Evolutionary conservation across 2,329 filamentous ascomycete genomes (phyloP), one percentile per base, ranked within the genome.

Genomic region (Fusarium virguliforme): DNA sequence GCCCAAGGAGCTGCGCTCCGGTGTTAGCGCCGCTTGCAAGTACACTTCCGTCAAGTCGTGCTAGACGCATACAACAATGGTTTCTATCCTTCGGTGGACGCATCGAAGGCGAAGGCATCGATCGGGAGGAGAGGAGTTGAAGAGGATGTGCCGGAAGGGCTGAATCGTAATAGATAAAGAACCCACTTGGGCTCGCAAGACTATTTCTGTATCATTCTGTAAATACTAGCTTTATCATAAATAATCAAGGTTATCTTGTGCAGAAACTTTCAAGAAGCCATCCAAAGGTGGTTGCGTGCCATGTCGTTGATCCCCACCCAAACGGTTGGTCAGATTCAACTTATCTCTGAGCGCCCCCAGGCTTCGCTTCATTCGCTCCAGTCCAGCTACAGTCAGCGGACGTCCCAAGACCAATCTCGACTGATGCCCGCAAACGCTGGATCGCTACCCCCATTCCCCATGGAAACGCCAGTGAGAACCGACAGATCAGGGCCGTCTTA

Each of bases 1-100:
- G 70, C 73, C 73, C 53, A 74, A 75, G 73, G 41, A 72, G 73
- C 46, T 74, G 18, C 34, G 65, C 32, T 72, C 70, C n/a, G 73
- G 73, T 9, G 15, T 51, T 53, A 74, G 73, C 73, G 43, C 50
- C 4, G 24, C 63, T n/a, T 75, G 73, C 73, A 71, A 67, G 59
- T 75, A 74, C 71, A 58, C 68, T 32, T 58, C 73, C 18, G 55
- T 75, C 64, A 69, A 63, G 40, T 65, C 71, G 18, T 75, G 73
- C 73, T 75, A 75, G 18, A n/a, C 12, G 48, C 30, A 53, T 35
- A 18, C 12, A 26, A 53, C 48, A 24, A 35, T 24, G 12, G 28
- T 30, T 6, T 6, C 48, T 35, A 4, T 12, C 8, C 37, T 46
- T 32, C 10, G 30, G 22, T 53, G 48, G n/a, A 35, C 30, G 30